These are phyloP conservation scores for Prototheca stagnorum DNA, from an alignment of 163 green algal genomes.

Conservation along the genomic window DNA sequence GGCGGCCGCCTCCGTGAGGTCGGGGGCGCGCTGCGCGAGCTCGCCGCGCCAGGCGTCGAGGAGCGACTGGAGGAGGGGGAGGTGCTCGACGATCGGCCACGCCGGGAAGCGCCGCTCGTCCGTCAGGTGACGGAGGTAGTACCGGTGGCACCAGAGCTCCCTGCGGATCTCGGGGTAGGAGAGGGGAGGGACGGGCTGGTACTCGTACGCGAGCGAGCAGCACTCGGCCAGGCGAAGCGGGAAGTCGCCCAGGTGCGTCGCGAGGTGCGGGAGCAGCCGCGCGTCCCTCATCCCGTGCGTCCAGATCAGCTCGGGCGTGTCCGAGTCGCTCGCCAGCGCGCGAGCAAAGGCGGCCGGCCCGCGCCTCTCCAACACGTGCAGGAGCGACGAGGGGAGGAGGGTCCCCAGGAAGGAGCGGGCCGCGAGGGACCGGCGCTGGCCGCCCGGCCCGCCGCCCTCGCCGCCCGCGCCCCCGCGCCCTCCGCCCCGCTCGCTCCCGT, in stretches of 20 bases:
- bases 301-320: constrained; percentile 86
- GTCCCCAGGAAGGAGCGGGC: constrained; percentile 55
- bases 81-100: constrained; percentile 69
- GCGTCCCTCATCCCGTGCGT: constrained; percentile 63
- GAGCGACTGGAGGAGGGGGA: constrained; percentile 69
- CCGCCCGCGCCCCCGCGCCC: no score
- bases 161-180: constrained; percentile 67
- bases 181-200: constrained; percentile 71
- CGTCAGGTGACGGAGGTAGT: constrained; percentile 79
- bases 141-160: constrained; percentile 63
- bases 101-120: constrained; percentile 52
- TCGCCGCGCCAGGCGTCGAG: constrained; percentile 68
- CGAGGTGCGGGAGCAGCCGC: constrained; percentile 53
- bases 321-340: constrained; percentile 48
- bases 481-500: no score
- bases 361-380: constrained; percentile 59
- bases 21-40: constrained; percentile 56
- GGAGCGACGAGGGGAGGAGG: constrained; percentile 72
- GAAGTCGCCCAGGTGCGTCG: constrained; percentile 68
- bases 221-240: constrained; percentile 42
- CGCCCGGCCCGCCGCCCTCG: not conserved
- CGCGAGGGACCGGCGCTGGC: constrained; percentile 20
- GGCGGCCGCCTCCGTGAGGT: constrained; percentile 56
- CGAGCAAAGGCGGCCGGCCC: constrained; percentile 37
- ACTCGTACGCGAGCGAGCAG: constrained; percentile 54